Conservation (phyloP, 371 early-diverging fungal genomes). For the Syncephalastrum monosporum region DNA sequence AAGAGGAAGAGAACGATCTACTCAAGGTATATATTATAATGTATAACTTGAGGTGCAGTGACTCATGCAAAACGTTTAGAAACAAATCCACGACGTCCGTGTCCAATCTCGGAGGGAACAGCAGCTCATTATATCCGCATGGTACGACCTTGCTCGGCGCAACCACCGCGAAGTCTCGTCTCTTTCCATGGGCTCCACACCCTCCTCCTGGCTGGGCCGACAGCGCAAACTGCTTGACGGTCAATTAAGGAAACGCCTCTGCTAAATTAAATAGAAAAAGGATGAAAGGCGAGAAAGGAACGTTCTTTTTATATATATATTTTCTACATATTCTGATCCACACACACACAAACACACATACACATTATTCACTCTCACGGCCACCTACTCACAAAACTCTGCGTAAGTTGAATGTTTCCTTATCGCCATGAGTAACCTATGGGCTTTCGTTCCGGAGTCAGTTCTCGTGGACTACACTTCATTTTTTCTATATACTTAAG, state of each 20-base stretch:
- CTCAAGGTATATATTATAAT: constrained; percentile 48
- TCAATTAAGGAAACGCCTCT: constrained; percentile 55
- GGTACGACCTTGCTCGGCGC: constrained; percentile 66
- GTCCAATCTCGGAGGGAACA: constrained; percentile 69
- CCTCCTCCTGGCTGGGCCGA: constrained; percentile 75
- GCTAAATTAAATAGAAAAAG: constrained; percentile 14
- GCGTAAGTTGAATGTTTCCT: too few species aligned
- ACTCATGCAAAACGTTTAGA: constrained; percentile 32
- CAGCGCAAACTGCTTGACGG: constrained; percentile 64
- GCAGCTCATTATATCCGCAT: constrained; percentile 71
- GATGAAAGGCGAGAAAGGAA: too few species aligned
- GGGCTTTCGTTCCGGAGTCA: too few species aligned
- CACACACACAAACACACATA: too few species aligned
- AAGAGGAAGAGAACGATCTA: constrained; percentile 74
- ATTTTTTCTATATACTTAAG: too few species aligned
- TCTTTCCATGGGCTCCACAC: constrained; percentile 51
- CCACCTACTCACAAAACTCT: too few species aligned
- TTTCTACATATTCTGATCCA: too few species aligned
- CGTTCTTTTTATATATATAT: too few species aligned
- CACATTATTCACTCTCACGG: too few species aligned
- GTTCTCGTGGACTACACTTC: too few species aligned
- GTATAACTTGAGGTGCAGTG: neutral
- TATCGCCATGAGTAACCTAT: too few species aligned
- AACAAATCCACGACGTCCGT: constrained; percentile 66
- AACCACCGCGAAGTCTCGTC: constrained; percentile 54